Base-by-base conservation (phyloP, 1,284 basidiomycete genomes). In the Termitomyces sp. region DNA sequence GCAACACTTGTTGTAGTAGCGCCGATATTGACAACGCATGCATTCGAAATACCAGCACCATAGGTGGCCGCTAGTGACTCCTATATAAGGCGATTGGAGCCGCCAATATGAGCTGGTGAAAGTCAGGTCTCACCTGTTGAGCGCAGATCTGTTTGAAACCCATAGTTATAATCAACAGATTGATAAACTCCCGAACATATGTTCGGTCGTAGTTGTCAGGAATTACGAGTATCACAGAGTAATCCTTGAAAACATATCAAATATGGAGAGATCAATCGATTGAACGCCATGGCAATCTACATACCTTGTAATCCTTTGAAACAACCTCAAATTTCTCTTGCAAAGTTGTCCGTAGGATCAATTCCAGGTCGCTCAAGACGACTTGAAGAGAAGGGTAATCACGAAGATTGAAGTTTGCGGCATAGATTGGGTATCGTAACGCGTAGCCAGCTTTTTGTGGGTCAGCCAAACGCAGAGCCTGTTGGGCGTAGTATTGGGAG, bases 11-110 rank as follows among this genome's bases (percentile, higher is more conserved):
- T 94, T 58, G 81, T 84, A 24, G 80, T 81, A 5, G 95, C 89
- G 9, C 97, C 97, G 53, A 99, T 86, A 67, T 99, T 94, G 34
- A 99, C 91, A 2, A 99, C 92, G 66, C 96, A 98, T 10, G 94
- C 95, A 60, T 86, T 90, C 0, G 92, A 93, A 55, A 98, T 87
- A 10, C 97, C 97, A 2, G 96, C 94, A 17, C 95, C 94, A 68
- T 97, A 98, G 1, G 94, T 92, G 5, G 97, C 93, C 48, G 92
- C 92, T 30, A 97, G 78, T 1, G 92, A 89, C 77, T 97, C 94
- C 90, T 96, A 56, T n/a, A 57, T 17, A 28, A 34, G 34, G 30
- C 38, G 28, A 15, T 45, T 28, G 26, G 36, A 41, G 17, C 24
- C 15, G 15, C 12, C 34, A 9, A 19, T 24, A 43, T 7, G 21